Evolutionary conservation across 345 rosid species (phyloP), one percentile per base, ranked within the genome.

Genomic region (Streptanthus diversifolius): DNA sequence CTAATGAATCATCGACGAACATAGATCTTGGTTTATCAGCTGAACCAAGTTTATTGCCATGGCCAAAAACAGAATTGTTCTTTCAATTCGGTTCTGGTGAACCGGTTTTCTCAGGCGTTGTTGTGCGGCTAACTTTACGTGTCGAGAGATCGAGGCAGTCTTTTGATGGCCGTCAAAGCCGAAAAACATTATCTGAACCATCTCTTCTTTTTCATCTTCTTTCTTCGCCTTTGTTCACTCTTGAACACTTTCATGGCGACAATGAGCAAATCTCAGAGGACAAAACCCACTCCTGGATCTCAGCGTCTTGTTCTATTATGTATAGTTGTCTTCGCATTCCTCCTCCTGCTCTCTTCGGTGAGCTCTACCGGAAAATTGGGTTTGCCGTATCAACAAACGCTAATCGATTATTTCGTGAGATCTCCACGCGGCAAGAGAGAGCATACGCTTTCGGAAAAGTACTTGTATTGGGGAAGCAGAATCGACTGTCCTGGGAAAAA

Each of bases 401-500:
- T 72, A 51, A 70, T 71, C 39, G 73, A 55, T 54, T 80, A 72
- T 57, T 62, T 86, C 35, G 47, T 70, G 18, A 81, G 58, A 25
- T 54, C 76, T 18, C 78, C 66, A 72, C 63, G 44, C 1, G 62
- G 69, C 32, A 79, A 53, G 74, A 80, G 82, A 70, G 62, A 78
- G 5, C 96, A 89, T 65, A 69, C 95, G 14, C 66, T 87, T 25
- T 88, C 89, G 29, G 91, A 90, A 70, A 87, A 87, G 82, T 95
- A 92, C 80, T 79, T 95, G 84, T 95, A 88, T 55, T 92, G 99
- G 99, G 99, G 99, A 5, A 59, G 74, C 66, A 83, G 92, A 80
- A 83, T 95, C 71, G 99, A 95, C 37, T 95, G 98, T 71, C 99
- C 99, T 11, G 99, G 99, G 7, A 95, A 92, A 80, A 89, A 90